Evolutionary conservation across 2,329 filamentous ascomycete species (phyloP), one percentile per base, ranked within the genome.

Genomic region (Ascochyta clinopodiicola): DNA sequence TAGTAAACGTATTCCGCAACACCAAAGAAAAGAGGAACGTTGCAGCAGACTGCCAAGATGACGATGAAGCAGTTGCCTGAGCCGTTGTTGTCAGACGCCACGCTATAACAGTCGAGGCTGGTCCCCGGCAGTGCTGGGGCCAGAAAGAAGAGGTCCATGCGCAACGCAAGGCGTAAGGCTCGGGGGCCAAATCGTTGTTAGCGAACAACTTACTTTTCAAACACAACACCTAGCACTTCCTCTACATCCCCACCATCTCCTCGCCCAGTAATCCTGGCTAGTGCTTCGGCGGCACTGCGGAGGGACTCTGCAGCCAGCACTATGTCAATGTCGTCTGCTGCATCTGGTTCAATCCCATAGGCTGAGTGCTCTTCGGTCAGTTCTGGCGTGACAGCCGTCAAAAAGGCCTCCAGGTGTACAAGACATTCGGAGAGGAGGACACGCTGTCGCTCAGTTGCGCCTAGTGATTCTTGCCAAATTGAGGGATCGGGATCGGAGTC

Each of bases 161-260:
- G 49, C 13, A 45, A 46, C 49, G 49, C 13, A 45, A 46, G n/a
- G 42, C 27, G 31, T 48, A n/a, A 32, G 42, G 40, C 27, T 2
- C 10, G 39, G 43, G 36, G 49, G 36, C 43, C 24, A 24, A 31
- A 54, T 27, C 10, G 17, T 36, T 35, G 22, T 32, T 19, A 37
- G 43, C 38, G 58, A 46, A 12, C 19, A 35, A 85, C 86, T 81
- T 79, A 96, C 91, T 96, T 98, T 75, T 98, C 94, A 78, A 99
- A 99, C 4, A 99, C 93, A 21, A 99, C 93, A 0, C 95, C 95
- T 39, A 99, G 78, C 7, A 99, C 91, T 71, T 98, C 95, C 73
- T 99, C 94, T 15, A 98, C 92, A 75, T 98, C 94, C 2, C 92
- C 91, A 36, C 84, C 85, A 66, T 92, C 91, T 0, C 92, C 93